A percentile compares a stretch with the other conserved stretches of the same genome.
phyloP scores from a whole-genome alignment of 176 grass and related monocot genomes.

The Aegilops speltoides region DNA sequence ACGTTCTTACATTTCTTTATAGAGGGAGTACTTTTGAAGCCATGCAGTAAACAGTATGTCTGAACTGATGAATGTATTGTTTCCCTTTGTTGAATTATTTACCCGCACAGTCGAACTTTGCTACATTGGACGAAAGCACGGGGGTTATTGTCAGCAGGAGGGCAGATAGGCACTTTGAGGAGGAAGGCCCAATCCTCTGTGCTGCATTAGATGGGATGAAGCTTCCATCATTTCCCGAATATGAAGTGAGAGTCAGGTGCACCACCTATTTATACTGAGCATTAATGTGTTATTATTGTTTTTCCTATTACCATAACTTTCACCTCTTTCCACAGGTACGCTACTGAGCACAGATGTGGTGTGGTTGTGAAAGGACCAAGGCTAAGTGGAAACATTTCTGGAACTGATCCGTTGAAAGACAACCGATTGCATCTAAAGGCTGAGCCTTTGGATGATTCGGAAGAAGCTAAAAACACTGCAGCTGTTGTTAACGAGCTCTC shows the following conservation, averaged over 20 bases:
- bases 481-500: constrained; percentile 87
- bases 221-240: constrained; percentile 71
- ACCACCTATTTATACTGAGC: neutral
- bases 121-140: constrained; percentile 82
- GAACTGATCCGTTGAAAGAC: constrained; percentile 92
- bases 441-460: constrained; percentile 72
- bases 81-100: constrained; percentile 4
- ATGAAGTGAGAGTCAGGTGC: constrained; percentile 97
- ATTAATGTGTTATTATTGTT: neutral
- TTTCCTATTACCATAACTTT: neutral
- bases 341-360: constrained; percentile 91
- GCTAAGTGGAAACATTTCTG: constrained; percentile 96
- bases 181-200: constrained; percentile 85
- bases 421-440: constrained; percentile 87
- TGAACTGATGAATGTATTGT: neutral
- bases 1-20: too few species aligned
- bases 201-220: constrained; percentile 83
- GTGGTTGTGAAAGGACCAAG: constrained; percentile 97
- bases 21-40: neutral
- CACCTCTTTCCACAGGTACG: constrained; percentile 57
- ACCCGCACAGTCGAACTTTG: constrained; percentile 72
- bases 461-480: constrained; percentile 86
- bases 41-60: neutral
- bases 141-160: constrained; percentile 72
- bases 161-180: constrained; percentile 91